Evolutionary conservation across 2,329 filamentous ascomycete genomes (phyloP).

Genomic region (Incumbomyces delicatus): DNA sequence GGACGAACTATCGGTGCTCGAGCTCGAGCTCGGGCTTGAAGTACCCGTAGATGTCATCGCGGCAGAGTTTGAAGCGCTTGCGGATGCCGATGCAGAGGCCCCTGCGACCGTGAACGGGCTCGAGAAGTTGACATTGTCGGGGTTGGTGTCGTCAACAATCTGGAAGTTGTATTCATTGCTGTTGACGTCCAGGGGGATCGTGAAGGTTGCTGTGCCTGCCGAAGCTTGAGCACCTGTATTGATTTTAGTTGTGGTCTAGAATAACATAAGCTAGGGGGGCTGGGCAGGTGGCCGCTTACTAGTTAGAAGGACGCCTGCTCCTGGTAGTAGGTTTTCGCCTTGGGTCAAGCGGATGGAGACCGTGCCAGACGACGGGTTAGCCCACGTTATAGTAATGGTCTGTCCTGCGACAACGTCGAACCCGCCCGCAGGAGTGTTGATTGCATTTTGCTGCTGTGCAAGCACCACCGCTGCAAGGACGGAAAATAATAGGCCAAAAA

Average conservation of each 20-base stretch:
- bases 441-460: slow-evolving; percentile 37
- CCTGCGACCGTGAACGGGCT: slow-evolving; percentile 42
- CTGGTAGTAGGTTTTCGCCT: slow-evolving; percentile 32
- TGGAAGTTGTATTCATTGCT: slow-evolving; percentile 42
- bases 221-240: slow-evolving; percentile 26
- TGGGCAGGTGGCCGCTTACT: slow-evolving; percentile 27
- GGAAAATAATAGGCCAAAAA: slow-evolving; percentile 34
- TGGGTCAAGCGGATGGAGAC: slow-evolving; percentile 44
- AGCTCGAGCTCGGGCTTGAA: slow-evolving; percentile 6
- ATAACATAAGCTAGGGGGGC: not conserved
- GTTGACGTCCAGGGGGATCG: slow-evolving; percentile 33
- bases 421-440: slow-evolving; percentile 36
- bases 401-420: slow-evolving; percentile 39
- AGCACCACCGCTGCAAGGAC: slow-evolving; percentile 35
- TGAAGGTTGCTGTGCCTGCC: slow-evolving; percentile 41
- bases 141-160: slow-evolving; percentile 41
- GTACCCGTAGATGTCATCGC: not conserved
- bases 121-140: slow-evolving; percentile 41
- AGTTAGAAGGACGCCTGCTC: slow-evolving; percentile 32
- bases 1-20: slow-evolving; percentile 12
- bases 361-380: slow-evolving; percentile 38
- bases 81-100: slow-evolving; percentile 24
- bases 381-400: slow-evolving; percentile 40
- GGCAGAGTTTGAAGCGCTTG: slow-evolving; percentile 14
- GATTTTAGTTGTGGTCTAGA: slow-evolving; percentile 31